Conservation (phyloP, 495 filamentous ascomycete genomes). For the Elaphomyces granulatus region DNA sequence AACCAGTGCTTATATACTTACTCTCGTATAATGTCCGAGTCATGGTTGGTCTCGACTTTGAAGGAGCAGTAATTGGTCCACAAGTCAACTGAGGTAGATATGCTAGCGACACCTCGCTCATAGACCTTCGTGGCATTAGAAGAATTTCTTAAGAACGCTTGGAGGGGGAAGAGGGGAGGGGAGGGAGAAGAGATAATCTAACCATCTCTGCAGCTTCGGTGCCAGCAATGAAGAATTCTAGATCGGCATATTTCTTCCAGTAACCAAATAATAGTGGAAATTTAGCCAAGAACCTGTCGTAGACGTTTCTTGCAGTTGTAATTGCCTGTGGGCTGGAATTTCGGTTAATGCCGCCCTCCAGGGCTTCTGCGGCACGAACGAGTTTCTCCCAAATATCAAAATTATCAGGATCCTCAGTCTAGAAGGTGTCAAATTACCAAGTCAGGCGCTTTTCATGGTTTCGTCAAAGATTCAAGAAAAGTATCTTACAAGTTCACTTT, state of each 20-base stretch:
- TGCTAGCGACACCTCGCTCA: slow-evolving; percentile 86
- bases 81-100: slow-evolving; percentile 83
- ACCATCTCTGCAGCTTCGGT: slow-evolving; percentile 98
- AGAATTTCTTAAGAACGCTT: neutral
- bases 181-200: slow-evolving; percentile 19
- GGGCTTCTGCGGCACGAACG: slow-evolving; percentile 61
- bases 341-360: slow-evolving; percentile 88
- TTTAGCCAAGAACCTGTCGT: slow-evolving; percentile 87
- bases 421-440: neutral
- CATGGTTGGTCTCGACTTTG: slow-evolving; percentile 95
- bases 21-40: slow-evolving; percentile 93
- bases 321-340: slow-evolving; percentile 95
- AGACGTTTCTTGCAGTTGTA: slow-evolving; percentile 64
- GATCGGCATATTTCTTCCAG: slow-evolving; percentile 98
- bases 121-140: slow-evolving; percentile 48
- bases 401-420: slow-evolving; percentile 68
- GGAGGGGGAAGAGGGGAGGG: no score
- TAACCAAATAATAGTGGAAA: slow-evolving; percentile 95
- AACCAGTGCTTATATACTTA: slow-evolving; percentile 67
- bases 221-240: slow-evolving; percentile 92
- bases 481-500: slow-evolving; percentile 57
- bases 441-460: no score
- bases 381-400: slow-evolving; percentile 95
- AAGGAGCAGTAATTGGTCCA: slow-evolving; percentile 97
- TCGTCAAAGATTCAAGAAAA: neutral